Base-by-base conservation (phyloP, 192 early-diverging fungal genomes). In the Coemansia reversa region DNA sequence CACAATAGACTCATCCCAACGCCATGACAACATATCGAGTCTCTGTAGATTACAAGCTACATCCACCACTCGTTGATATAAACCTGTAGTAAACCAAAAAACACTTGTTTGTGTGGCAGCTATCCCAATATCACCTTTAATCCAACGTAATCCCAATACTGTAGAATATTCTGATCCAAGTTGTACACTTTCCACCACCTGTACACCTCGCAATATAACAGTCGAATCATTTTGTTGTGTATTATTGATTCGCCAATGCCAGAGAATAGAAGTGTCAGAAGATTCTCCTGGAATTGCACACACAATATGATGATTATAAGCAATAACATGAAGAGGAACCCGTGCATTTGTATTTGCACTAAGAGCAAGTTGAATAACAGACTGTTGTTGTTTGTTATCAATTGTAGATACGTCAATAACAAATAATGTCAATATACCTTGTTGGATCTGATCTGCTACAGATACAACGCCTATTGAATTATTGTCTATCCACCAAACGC, bases 1-100 rank as follows among this genome's bases (percentile, higher is more conserved):
- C 29, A 78, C 60, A 6, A 78, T 70, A 0, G 75, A 59, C 30
- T 63, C 66, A 11, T 60, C 50, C 75, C 75, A 78, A n/a, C 75
- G 75, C 75, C 75, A 78, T 23, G 75, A 69, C 8, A 63, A 49
- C 50, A 58, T 60, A 9, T 61, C 48, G 0, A 61, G 59, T 5
- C 28, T 14, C 12, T 30, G 27, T 22, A 61, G 18, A 30, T 61
- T 20, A 45, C 59, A 61, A 3, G 29, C 24, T 1, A 61, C 25
- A 5, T 50, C 7, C 9, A 27, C 14, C n/a, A 48, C 27, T 25
- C 42, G 68, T 39, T 7, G 29, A 30, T 19, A 55, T 20, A 59
- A 24, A 20, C 45, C 28, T 23, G 59, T 20, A 0, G 54, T 23
- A 35, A 77, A 68, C 75, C 75, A 77, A n/a, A 62, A 71, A 5